Conservation (phyloP, 768 basidiomycete genomes). For the Leccinum uliginosum region DNA sequence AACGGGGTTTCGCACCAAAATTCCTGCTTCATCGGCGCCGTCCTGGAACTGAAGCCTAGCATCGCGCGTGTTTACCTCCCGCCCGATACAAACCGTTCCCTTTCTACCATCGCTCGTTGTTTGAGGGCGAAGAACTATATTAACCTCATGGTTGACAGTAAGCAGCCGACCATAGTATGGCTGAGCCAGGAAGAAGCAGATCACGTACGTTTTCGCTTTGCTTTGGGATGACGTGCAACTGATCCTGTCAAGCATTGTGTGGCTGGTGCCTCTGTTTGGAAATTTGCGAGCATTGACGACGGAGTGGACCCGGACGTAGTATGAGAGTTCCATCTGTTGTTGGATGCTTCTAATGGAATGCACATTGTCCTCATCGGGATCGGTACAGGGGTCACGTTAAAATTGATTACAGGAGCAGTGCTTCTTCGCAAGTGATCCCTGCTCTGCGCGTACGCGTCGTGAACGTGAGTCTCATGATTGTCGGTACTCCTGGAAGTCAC, state of each 20-base stretch:
- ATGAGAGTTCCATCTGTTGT: constrained; percentile 16
- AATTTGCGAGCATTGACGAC: constrained; percentile 70
- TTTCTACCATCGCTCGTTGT: constrained; percentile 82
- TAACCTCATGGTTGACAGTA: constrained; percentile 86
- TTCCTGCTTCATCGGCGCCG: constrained; percentile 78
- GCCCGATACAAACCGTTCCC: constrained; percentile 83
- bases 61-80: constrained; percentile 79
- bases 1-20: constrained; percentile 91
- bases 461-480: constrained; percentile 86
- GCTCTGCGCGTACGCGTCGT: constrained; percentile 79
- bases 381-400: constrained; percentile 85
- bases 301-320: constrained; percentile 73
- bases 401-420: constrained; percentile 81
- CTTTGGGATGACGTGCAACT: not conserved
- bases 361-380: constrained; percentile 75
- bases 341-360: constrained; percentile 1
- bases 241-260: constrained; percentile 61
- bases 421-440: constrained; percentile 66
- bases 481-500: constrained; percentile 61
- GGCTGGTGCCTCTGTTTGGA: constrained; percentile 85
- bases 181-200: constrained; percentile 72
- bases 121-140: constrained; percentile 80
- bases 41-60: constrained; percentile 69
- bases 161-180: constrained; percentile 77
- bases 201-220: constrained; percentile 35